Evolutionary conservation across 495 filamentous ascomycete species (phyloP).

Genomic region (Xylaria nigripes): DNA sequence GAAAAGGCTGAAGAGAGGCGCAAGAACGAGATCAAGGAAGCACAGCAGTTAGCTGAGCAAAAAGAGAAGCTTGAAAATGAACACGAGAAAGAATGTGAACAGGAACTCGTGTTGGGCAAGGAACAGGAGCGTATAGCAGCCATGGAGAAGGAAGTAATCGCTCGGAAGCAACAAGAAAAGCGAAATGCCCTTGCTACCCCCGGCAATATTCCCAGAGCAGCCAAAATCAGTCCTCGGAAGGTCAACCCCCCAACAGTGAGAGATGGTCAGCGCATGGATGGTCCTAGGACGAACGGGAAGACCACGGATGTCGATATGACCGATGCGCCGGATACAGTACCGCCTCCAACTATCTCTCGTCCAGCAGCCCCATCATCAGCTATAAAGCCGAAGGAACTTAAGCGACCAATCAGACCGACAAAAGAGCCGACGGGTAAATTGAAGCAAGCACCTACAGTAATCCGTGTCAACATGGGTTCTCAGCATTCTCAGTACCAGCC

Average conservation of each 20-base stretch:
- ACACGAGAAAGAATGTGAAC: slow-evolving; percentile 52
- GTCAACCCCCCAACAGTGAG: slow-evolving; percentile 33
- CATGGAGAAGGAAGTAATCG: slow-evolving; percentile 39
- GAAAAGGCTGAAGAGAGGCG: slow-evolving; percentile 56
- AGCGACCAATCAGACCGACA: slow-evolving; percentile 60
- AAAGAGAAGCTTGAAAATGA: slow-evolving; percentile 50
- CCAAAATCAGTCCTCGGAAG: slow-evolving; percentile 43
- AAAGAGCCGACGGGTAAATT: slow-evolving; percentile 58
- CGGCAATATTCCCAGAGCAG: slow-evolving; percentile 32
- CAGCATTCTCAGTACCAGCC: slow-evolving; percentile 51
- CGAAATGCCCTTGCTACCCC: slow-evolving; percentile 25
- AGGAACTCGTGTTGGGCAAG: slow-evolving; percentile 51
- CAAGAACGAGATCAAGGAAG: slow-evolving; percentile 50
- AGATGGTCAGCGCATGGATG: slow-evolving; percentile 34
- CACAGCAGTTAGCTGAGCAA: slow-evolving; percentile 38
- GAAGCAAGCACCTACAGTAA: slow-evolving; percentile 69
- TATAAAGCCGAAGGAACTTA: slow-evolving; percentile 46
- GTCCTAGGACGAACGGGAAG: slow-evolving; percentile 32
- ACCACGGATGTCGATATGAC: slow-evolving; percentile 37
- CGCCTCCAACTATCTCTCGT: slow-evolving; percentile 50
- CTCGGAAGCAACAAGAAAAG: slow-evolving; percentile 38
- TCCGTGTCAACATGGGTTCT: slow-evolving; percentile 69
- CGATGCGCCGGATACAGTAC: slow-evolving; percentile 42
- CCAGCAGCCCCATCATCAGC: slow-evolving; percentile 37
- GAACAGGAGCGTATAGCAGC: slow-evolving; percentile 49